Conservation (phyloP, 2,329 filamentous ascomycete species). For the Cordyceps cateniannulata region DNA sequence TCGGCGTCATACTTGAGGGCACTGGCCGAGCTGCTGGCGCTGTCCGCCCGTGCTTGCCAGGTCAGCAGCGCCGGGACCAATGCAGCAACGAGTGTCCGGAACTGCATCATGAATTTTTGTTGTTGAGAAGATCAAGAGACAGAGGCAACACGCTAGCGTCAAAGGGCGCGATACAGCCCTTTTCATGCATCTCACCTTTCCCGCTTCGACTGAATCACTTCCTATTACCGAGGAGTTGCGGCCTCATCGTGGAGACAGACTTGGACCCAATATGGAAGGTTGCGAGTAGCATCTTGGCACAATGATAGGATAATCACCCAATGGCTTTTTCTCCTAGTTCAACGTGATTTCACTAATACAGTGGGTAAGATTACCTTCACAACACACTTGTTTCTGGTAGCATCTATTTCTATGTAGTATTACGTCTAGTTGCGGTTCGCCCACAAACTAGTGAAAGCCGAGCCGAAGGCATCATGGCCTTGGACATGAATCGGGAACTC, state of each 20-base stretch:
- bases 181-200: background rate
- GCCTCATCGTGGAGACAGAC: background rate
- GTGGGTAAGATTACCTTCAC: too few species aligned
- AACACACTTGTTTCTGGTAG: background rate
- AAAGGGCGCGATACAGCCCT: background rate
- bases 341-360: background rate
- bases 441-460: background rate
- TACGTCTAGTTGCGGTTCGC: background rate
- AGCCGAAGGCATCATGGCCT: background rate
- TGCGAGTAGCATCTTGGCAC: background rate
- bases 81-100: background rate
- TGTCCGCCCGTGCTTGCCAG: background rate
- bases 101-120: background rate
- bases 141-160: background rate
- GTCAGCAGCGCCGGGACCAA: background rate
- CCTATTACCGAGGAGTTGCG: background rate
- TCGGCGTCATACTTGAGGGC: background rate
- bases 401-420: background rate
- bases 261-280: background rate
- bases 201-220: too few species aligned
- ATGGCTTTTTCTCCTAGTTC: background rate
- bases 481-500: background rate
- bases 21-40: conserved; percentile 5
- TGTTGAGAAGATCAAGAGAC: background rate
- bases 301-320: background rate